Evolutionary conservation across 2,329 filamentous ascomycete species (phyloP).

Genomic region (Huntiella omanensis): DNA sequence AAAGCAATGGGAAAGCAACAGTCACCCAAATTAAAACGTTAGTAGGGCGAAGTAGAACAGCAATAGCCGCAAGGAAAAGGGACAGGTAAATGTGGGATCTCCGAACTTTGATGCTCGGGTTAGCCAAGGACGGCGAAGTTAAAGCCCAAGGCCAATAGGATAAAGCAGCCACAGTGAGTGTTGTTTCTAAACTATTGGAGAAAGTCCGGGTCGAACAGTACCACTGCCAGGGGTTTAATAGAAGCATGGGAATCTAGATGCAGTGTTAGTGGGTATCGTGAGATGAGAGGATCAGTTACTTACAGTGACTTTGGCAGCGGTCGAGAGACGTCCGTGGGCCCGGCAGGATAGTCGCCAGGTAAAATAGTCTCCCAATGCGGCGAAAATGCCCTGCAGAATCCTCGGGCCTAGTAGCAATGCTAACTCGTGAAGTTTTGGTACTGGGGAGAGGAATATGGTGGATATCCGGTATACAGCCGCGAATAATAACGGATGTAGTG

Average conservation of each 20-base stretch:
- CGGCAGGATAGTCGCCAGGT: constrained; percentile 66
- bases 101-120: constrained; percentile 11
- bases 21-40: constrained; percentile 72
- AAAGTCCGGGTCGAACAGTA: constrained; percentile 86
- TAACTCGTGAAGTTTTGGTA: constrained; percentile 33
- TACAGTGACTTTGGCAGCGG: constrained; percentile 52
- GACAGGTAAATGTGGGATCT: constrained; percentile 30
- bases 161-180: constrained; percentile 61
- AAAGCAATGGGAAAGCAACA: constrained; percentile 30
- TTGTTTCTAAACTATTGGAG: constrained; percentile 87
- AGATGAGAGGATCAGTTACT: constrained; percentile 15
- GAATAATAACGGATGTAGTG: constrained; percentile 79
- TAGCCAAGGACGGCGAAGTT: constrained; percentile 22
- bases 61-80: constrained; percentile 57
- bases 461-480: constrained; percentile 53
- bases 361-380: constrained; percentile 65
- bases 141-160: constrained; percentile 76
- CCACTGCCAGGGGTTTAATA: constrained; percentile 85
- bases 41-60: constrained; percentile 74
- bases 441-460: constrained; percentile 28
- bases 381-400: constrained; percentile 55
- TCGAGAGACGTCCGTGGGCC: constrained; percentile 48
- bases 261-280: not conserved
- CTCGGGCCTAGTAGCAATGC: constrained; percentile 57
- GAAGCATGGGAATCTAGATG: constrained; percentile 45